Conservation (phyloP, 2,329 filamentous ascomycete genomes). For the Aureobasidium sp. region DNA sequence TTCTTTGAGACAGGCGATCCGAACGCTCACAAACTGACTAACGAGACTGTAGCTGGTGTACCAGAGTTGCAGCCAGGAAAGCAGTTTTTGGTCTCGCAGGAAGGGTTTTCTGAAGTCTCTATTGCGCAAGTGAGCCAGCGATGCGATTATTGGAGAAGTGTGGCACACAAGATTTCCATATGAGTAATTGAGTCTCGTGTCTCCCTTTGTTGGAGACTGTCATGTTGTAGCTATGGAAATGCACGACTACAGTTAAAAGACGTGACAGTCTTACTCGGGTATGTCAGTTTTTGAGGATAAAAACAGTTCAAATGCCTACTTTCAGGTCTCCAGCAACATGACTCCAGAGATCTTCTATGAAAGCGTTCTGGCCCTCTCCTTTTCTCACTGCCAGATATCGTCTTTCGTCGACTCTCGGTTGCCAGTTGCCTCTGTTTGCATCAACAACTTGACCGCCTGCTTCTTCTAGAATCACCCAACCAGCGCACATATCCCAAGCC, state of each 20-base stretch:
- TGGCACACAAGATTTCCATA: conserved; percentile 41
- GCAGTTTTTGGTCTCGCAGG: conserved; percentile 45
- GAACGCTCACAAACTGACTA: conserved; percentile 49
- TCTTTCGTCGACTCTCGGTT: conserved; percentile 47
- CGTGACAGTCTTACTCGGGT: too few relatives aligned
- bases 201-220: neutral
- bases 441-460: conserved; percentile 65
- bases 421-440: conserved; percentile 66
- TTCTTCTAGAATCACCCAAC: conserved; percentile 67
- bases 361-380: conserved; percentile 37
- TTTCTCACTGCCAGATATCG: conserved; percentile 44
- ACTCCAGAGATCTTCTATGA: conserved; percentile 43
- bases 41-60: conserved; percentile 35
- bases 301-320: conserved; percentile 25
- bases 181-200: neutral
- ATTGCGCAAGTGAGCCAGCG: conserved; percentile 36
- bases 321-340: conserved; percentile 38
- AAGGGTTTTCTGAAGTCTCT: conserved; percentile 36
- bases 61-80: conserved; percentile 35
- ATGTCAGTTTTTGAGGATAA: too few relatives aligned
- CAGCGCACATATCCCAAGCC: conserved; percentile 79
- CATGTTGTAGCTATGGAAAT: neutral
- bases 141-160: conserved; percentile 47
- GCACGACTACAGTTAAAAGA: too few relatives aligned
- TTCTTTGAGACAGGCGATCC: conserved; percentile 54